These are phyloP conservation scores for Rhodotorula sp. DNA, from an alignment of 1,284 basidiomycete genomes.

Conservation along the genomic window DNA sequence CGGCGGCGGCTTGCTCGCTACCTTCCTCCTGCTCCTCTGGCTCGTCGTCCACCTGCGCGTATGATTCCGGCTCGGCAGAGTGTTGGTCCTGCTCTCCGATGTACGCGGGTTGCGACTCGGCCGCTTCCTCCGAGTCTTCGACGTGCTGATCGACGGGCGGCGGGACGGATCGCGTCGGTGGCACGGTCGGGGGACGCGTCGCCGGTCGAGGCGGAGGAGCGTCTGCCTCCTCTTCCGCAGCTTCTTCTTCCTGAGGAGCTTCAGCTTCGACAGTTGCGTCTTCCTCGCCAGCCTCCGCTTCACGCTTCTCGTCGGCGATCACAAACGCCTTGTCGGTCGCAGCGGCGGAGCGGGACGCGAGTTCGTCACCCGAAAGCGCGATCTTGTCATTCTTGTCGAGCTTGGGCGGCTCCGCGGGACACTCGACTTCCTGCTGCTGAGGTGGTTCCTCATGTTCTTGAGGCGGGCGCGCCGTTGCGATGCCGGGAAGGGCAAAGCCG, in stretches of 20 bases:
- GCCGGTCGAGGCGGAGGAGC: conserved; percentile 54
- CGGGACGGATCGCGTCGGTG: conserved; percentile 27
- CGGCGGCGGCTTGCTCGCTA: conserved; percentile 18
- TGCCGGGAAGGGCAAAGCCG: conserved; percentile 34
- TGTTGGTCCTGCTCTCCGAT: conserved; percentile 54
- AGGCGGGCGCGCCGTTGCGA: conserved; percentile 4
- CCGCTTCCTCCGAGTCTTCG: conserved; percentile 1
- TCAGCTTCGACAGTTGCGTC: conserved; percentile 53
- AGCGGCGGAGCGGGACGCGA: conserved; percentile 32
- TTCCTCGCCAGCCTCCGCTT: conserved; percentile 43
- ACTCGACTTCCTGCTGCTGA: background rate
- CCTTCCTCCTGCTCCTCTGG: conserved; percentile 47
- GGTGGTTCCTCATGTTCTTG: conserved; percentile 13
- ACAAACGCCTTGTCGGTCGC: conserved; percentile 2
- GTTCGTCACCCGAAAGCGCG: background rate
- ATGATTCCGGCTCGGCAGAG: conserved; percentile 30
- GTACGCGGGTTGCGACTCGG: conserved; percentile 4
- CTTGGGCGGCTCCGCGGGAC: background rate
- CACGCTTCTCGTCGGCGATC: background rate
- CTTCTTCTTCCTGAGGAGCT: conserved; percentile 52
- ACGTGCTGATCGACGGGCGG: conserved; percentile 4
- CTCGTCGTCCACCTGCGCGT: conserved; percentile 5
- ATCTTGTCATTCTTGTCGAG: conserved; percentile 1
- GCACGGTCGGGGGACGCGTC: conserved; percentile 26
- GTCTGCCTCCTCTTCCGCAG: conserved; percentile 64